Evolutionary conservation across 2,329 filamentous ascomycete genomes (phyloP).

Genomic region (Xylaria multiplex): DNA sequence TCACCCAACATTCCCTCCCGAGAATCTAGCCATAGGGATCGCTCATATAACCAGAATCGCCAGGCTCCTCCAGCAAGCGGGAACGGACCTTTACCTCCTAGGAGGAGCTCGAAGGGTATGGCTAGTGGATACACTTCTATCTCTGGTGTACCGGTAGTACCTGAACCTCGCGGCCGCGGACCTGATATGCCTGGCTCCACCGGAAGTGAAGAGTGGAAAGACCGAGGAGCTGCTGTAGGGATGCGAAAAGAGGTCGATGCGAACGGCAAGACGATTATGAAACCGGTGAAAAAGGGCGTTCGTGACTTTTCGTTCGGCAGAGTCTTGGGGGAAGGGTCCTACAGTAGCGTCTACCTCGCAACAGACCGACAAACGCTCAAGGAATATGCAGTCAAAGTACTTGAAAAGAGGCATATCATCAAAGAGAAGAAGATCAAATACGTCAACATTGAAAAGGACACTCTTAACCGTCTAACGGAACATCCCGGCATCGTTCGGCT

Average conservation of each 20-base stretch:
- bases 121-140: constrained; percentile 64
- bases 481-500: constrained; percentile 95
- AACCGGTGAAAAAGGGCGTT: constrained; percentile 94
- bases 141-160: constrained; percentile 54
- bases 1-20: constrained; percentile 70
- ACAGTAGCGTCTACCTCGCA: constrained; percentile 93
- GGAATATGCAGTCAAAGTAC: constrained; percentile 97
- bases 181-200: constrained; percentile 57
- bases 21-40: constrained; percentile 75
- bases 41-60: constrained; percentile 71
- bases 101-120: constrained; percentile 79
- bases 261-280: constrained; percentile 81
- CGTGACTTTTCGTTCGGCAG: constrained; percentile 95
- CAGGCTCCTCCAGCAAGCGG: constrained; percentile 61
- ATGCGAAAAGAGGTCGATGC: constrained; percentile 85
- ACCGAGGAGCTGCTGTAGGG: constrained; percentile 88
- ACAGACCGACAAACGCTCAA: constrained; percentile 94
- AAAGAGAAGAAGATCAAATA: constrained; percentile 99
- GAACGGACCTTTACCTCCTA: constrained; percentile 74
- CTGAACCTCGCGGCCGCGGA: constrained; percentile 47
- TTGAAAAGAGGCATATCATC: constrained; percentile 99
- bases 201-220: constrained; percentile 94
- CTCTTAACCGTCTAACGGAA: constrained; percentile 92
- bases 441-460: constrained; percentile 99
- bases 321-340: constrained; percentile 93